Conservation (phyloP, 345 rosid species). For the Passiflora organensis region DNA sequence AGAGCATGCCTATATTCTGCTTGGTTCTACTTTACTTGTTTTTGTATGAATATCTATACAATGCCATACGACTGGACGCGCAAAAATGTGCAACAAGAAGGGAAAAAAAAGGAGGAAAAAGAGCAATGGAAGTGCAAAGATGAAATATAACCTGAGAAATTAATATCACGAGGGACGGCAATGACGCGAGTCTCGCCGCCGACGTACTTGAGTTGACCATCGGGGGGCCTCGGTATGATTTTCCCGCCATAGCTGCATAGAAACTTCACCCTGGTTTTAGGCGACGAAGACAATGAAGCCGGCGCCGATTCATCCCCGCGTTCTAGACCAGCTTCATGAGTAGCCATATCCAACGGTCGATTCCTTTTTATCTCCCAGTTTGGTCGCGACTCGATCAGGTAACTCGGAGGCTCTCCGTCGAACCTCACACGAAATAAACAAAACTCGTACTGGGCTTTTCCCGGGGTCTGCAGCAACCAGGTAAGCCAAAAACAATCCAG, state of each 20-base stretch:
- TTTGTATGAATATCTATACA: background rate
- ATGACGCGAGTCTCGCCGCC: conserved; percentile 93
- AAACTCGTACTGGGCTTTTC: no score
- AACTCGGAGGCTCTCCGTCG: no score
- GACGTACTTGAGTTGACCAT: conserved; percentile 71
- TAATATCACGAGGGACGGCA: conserved; percentile 49
- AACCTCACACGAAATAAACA: no score
- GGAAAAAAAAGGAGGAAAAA: background rate
- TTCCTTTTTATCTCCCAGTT: no score
- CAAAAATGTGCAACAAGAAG: background rate
- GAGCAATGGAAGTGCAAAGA: background rate
- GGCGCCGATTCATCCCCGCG: conserved; percentile 5
- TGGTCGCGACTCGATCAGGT: no score
- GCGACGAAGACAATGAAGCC: conserved; percentile 16
- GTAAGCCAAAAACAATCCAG: no score
- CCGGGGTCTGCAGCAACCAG: no score
- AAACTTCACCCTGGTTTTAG: conserved; percentile 53
- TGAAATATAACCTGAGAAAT: conserved; percentile 42
- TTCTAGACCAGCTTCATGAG: background rate
- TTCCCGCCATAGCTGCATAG: conserved; percentile 87
- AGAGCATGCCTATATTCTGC: no score
- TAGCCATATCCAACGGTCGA: background rate
- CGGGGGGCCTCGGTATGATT: conserved; percentile 62
- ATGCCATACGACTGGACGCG: no score
- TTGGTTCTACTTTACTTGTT: no score